Evolutionary conservation across 805 yeast species (phyloP).

Genomic region (Clavispora asparagi): DNA sequence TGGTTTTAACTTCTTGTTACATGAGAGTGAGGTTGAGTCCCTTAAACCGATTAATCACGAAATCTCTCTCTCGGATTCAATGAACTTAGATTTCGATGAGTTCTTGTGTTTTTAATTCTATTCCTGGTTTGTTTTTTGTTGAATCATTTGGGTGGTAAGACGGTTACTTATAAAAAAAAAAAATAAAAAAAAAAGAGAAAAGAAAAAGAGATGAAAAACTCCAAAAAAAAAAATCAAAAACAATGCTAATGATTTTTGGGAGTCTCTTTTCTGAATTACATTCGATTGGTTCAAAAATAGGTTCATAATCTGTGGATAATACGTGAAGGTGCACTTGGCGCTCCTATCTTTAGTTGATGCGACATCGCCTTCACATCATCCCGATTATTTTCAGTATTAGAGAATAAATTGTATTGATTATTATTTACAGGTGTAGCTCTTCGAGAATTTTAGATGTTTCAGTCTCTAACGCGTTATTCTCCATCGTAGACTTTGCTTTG

Average conservation of each 20-base stretch:
- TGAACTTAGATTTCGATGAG: conserved; percentile 23
- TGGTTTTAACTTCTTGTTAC: conserved; percentile 1
- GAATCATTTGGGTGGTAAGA: conserved; percentile 6
- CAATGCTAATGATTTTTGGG: conserved; percentile 1
- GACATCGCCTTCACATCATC: conserved; percentile 3
- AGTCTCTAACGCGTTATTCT: neutral
- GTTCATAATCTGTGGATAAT: neutral
- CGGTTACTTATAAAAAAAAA: conserved; percentile 5
- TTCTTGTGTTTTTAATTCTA: conserved; percentile 24
- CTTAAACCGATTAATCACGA: neutral
- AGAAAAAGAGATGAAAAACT: conserved; percentile 2
- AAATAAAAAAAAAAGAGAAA: conserved; percentile 2
- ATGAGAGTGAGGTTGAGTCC: neutral
- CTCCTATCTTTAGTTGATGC: conserved; percentile 8
- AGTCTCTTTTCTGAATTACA: conserved; percentile 1
- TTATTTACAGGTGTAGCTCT: neutral
- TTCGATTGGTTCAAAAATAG: neutral
- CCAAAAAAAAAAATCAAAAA: conserved; percentile 3
- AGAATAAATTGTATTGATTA: neutral
- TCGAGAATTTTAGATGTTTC: neutral
- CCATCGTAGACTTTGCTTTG: conserved; percentile 35
- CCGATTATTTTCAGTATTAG: neutral
- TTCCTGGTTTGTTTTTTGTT: conserved; percentile 7
- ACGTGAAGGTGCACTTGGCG: conserved; percentile 7
- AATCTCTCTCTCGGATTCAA: neutral